Evolutionary conservation across 208 protist genomes (phyloP), one percentile per base, ranked within the genome.

Genomic region (Herpetomonas tarakana): DNA sequence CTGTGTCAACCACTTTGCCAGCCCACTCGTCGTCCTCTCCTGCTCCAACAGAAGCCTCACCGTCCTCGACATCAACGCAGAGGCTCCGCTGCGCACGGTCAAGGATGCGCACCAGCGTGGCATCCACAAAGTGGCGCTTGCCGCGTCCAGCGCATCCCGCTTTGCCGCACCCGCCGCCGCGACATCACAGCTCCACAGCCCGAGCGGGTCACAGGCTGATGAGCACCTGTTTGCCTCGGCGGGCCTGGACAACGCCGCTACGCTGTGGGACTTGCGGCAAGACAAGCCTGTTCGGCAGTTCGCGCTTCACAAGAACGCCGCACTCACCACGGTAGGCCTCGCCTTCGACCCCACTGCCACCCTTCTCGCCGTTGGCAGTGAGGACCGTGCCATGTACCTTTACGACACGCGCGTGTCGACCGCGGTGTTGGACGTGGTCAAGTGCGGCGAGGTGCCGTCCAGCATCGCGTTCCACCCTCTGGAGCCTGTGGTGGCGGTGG

Each of bases 1-100:
- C 22, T 70, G 68, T 21, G 73, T 95, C 16, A 95, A 95, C 53
- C 74, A 90, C 52, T 92, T 95, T 47, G 58, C 70, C 3, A 92
- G 81, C 67, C 75, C 77, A 21, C 24, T 95, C 12, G 58, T 93
- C 11, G 59, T 95, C 11, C 58, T 84, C 41, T 76, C 81, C 2
- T 74, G 76, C 11, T 88, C 89, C 3, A 86, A 91, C 44, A 95
- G 90, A 52, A 62, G 59, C 29, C 26, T 95, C 18, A 72, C 71
- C 25, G 62, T 92, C 11, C 65, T 89, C 16, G 89, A 95, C 56
- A 67, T 92, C 47, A 57, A 65, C 21, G 55, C 74, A 6, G 68
- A 78, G 46, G 49, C 65, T 9, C 55, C 70, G 16, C 58, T 91
- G 30, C 74, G 77, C 29, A 3, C 67, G 1, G 51, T 82, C 12